These are phyloP conservation scores for Talaromyces thailandensis DNA, from an alignment of 495 filamentous ascomycete species.

Conservation along the genomic window DNA sequence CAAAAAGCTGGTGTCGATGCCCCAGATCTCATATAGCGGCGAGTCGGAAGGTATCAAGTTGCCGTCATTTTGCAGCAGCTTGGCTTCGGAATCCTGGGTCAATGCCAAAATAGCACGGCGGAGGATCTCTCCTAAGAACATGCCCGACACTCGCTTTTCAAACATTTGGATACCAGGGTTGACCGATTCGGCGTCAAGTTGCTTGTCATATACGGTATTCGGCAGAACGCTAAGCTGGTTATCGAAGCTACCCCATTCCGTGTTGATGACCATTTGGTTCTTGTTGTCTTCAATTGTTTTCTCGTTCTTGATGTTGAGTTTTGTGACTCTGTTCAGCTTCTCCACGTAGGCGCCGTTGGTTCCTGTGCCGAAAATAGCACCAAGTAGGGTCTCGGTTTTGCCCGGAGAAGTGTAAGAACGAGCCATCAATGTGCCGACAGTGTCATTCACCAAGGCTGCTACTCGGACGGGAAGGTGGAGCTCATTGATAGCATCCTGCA, in stretches of 20 bases:
- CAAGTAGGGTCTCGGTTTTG: slow-evolving; percentile 76
- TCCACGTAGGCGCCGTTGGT: slow-evolving; percentile 89
- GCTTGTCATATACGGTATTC: slow-evolving; percentile 71
- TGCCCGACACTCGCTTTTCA: slow-evolving; percentile 95
- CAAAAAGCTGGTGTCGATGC: slow-evolving; percentile 79
- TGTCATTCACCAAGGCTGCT: slow-evolving; percentile 93
- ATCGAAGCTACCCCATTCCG: slow-evolving; percentile 98
- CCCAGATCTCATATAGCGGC: slow-evolving; percentile 72
- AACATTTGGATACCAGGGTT: slow-evolving; percentile 99
- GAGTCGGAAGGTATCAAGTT: slow-evolving; percentile 57
- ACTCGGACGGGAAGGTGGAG: slow-evolving; percentile 84
- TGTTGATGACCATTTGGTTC: slow-evolving; percentile 95
- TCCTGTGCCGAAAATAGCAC: slow-evolving; percentile 86
- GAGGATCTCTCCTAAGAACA: slow-evolving; percentile 95
- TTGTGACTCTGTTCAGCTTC: slow-evolving; percentile 40
- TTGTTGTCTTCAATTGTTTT: slow-evolving; percentile 54
- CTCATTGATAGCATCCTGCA: slow-evolving; percentile 86
- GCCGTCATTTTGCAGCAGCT: slow-evolving; percentile 61
- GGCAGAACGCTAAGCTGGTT: slow-evolving; percentile 83
- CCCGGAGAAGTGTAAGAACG: slow-evolving; percentile 89
- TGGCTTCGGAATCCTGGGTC: slow-evolving; percentile 47
- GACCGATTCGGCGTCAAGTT: slow-evolving; percentile 67
- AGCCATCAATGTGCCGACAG: slow-evolving; percentile 95
- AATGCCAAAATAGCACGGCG: slow-evolving; percentile 64
- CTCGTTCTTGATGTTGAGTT: slow-evolving; percentile 36